Evolutionary conservation across 2,329 filamentous ascomycete species (phyloP).

Genomic region (Arthrobotrys musiformis): DNA sequence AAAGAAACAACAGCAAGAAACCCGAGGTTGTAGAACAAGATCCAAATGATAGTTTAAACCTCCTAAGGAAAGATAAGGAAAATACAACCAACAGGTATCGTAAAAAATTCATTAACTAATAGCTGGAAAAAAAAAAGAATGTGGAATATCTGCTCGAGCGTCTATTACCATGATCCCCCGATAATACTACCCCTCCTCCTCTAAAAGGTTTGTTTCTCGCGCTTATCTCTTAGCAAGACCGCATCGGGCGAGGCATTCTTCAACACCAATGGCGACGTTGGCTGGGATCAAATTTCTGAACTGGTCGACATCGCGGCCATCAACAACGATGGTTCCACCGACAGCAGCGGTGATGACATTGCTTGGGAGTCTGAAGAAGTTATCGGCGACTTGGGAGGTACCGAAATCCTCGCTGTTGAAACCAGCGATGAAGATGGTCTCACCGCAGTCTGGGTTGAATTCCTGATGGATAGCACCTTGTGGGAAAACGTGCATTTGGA

Average conservation of each 20-base stretch:
- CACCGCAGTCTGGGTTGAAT: conserved; percentile 57
- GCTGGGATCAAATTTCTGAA: conserved; percentile 65
- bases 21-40: conserved; percentile 19
- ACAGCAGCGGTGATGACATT: conserved; percentile 66
- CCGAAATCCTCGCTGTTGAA: conserved; percentile 68
- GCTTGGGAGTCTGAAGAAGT: conserved; percentile 66
- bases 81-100: conserved; percentile 51
- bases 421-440: conserved; percentile 65
- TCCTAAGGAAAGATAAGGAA: conserved; percentile 30
- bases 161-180: conserved; percentile 18
- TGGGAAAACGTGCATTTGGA: conserved; percentile 64
- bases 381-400: conserved; percentile 67
- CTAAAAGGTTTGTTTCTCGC: conserved; percentile 10
- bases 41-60: conserved; percentile 37
- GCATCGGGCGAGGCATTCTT: conserved; percentile 68
- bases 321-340: conserved; percentile 64
- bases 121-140: conserved; percentile 36
- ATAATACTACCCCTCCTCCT: neutral
- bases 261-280: conserved; percentile 68
- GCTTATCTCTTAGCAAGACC: conserved; percentile 62
- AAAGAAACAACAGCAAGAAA: conserved; percentile 15
- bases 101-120: conserved; percentile 44
- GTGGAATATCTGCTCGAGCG: conserved; percentile 29
- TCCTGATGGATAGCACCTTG: conserved; percentile 56
- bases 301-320: conserved; percentile 65